Percentiles rank a stretch among this genome's conserved stretches.
phyloP scores from a whole-genome alignment of 495 filamentous ascomycete species.

The Penicillium manginii region DNA sequence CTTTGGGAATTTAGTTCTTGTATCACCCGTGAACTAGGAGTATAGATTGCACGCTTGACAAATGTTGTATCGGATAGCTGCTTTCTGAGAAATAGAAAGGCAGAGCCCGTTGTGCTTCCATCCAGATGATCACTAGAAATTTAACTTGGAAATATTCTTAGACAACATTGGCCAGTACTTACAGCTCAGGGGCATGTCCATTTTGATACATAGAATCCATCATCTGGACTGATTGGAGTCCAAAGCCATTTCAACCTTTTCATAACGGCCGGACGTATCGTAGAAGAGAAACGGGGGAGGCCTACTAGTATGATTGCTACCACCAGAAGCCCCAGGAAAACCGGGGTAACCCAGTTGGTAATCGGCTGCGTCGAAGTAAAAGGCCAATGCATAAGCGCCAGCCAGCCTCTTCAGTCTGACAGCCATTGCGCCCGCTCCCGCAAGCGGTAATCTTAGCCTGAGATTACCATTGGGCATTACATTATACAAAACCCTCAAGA shows the following conservation, averaged over 20 bases:
- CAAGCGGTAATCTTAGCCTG: background rate
- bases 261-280: too few relatives aligned
- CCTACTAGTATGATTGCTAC: too few relatives aligned
- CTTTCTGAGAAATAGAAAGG: background rate
- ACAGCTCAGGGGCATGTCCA: background rate
- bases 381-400: background rate
- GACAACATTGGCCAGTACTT: background rate
- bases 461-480: background rate
- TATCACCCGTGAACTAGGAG: background rate
- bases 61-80: background rate
- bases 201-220: too few relatives aligned
- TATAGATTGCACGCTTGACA: background rate
- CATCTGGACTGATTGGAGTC: too few relatives aligned
- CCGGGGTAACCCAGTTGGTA: background rate
- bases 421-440: background rate
- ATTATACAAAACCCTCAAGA: background rate
- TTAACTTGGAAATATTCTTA: background rate
- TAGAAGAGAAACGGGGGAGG: too few relatives aligned
- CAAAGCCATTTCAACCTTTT: too few relatives aligned
- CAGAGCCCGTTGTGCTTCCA: background rate
- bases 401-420: background rate
- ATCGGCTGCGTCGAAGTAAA: background rate
- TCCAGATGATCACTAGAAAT: background rate
- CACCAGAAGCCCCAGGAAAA: too few relatives aligned
- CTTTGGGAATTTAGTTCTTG: background rate